Conservation (phyloP, 192 early-diverging fungal species). For the Podila clonocystis region DNA sequence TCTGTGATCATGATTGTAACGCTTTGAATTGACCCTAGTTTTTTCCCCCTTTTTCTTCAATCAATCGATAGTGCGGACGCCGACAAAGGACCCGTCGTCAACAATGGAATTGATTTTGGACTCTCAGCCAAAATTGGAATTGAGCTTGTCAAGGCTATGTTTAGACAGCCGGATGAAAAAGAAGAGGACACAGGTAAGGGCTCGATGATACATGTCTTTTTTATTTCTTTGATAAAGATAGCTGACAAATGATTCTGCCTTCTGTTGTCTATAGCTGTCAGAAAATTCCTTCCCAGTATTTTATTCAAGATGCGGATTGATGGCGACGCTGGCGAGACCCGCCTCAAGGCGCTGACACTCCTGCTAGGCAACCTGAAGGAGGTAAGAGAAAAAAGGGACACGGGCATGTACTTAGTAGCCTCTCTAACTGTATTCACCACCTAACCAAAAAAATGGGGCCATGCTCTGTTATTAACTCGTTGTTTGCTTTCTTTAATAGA, state of each 20-base stretch:
- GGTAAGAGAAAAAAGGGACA: constrained; percentile 25
- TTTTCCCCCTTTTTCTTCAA: not conserved
- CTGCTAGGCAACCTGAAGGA: constrained; percentile 52
- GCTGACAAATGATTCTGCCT: not conserved
- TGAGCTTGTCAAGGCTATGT: constrained; percentile 68
- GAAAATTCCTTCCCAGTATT: constrained; percentile 72
- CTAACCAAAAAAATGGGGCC: no score
- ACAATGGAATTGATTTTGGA: constrained; percentile 52
- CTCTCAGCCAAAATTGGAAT: constrained; percentile 69
- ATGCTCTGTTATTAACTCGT: not conserved
- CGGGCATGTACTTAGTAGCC: not conserved
- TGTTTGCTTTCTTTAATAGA: constrained; percentile 41
- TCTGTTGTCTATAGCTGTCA: constrained; percentile 37
- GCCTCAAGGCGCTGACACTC: constrained; percentile 49
- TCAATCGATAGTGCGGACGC: constrained; percentile 33
- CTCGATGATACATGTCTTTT: not conserved
- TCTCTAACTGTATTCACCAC: not conserved
- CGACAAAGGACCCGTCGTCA: constrained; percentile 26
- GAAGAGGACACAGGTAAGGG: not conserved
- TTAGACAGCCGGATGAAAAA: constrained; percentile 47
- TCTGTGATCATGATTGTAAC: not conserved
- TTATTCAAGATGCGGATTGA: constrained; percentile 67
- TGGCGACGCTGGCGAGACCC: constrained; percentile 47
- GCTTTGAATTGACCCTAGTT: not conserved
- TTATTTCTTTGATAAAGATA: no score